Conservation (phyloP, 2,329 filamentous ascomycete genomes). For the Claviceps monticola region DNA sequence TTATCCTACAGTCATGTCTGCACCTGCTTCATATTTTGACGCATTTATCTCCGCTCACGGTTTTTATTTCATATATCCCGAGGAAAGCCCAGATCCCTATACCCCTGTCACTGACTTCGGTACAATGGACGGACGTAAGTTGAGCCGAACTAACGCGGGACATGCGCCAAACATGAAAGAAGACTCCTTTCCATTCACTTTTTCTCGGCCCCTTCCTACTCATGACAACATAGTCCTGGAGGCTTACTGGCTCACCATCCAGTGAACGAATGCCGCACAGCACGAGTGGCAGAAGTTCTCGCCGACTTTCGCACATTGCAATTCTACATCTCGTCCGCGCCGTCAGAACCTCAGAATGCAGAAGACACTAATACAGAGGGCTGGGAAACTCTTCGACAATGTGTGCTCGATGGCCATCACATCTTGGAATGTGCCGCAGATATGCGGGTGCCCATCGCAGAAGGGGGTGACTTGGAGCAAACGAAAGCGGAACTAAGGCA, state of each 20-base stretch:
- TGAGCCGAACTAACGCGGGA: background rate
- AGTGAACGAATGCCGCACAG: slow-evolving; percentile 48
- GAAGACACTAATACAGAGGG: slow-evolving; percentile 51
- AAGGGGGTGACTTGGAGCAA: slow-evolving; percentile 44
- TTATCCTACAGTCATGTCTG: slow-evolving; percentile 1
- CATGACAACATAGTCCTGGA: background rate
- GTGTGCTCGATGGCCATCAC: slow-evolving; percentile 46
- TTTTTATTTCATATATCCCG: background rate
- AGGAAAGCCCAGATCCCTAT: background rate
- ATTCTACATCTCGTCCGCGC: slow-evolving; percentile 45
- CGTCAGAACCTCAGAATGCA: slow-evolving; percentile 37
- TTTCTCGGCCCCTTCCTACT: background rate
- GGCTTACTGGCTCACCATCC: background rate
- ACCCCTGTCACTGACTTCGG: background rate
- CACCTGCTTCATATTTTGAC: background rate
- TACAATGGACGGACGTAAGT: slow-evolving; percentile 16
- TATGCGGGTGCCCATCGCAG: slow-evolving; percentile 39
- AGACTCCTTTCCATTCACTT: background rate
- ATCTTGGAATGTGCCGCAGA: slow-evolving; percentile 52
- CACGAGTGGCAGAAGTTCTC: slow-evolving; percentile 47
- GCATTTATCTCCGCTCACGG: background rate
- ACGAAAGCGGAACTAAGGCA: slow-evolving; percentile 48
- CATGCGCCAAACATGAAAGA: background rate
- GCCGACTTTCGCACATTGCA: slow-evolving; percentile 48
- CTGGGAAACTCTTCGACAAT: slow-evolving; percentile 48